phyloP scores from a whole-genome alignment of 129 eudicot species.

The Saposhnikovia divaricata region DNA sequence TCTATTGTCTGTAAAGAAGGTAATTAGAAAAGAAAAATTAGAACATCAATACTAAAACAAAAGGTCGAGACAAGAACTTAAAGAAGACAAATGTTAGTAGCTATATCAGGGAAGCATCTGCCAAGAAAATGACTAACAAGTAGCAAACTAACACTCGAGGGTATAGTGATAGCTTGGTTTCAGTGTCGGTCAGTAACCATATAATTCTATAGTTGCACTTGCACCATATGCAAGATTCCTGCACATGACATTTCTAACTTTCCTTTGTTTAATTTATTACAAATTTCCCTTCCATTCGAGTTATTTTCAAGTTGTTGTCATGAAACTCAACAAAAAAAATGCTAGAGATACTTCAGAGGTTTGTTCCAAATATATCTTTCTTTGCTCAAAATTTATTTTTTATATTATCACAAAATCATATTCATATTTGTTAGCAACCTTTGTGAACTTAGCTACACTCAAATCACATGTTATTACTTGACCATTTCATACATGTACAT shows the following conservation, averaged over 20 bases:
- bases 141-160: neutral
- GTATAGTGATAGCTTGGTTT: neutral
- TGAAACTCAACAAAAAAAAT: neutral
- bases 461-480: neutral
- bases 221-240: neutral
- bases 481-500: neutral
- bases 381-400: neutral
- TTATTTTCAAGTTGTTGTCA: neutral
- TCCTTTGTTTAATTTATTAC: neutral
- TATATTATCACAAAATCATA: neutral
- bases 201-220: neutral
- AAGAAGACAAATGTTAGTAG: neutral
- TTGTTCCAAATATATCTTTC: neutral
- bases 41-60: conserved; percentile 5
- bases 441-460: neutral
- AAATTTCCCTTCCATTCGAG: neutral
- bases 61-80: neutral
- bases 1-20: conserved; percentile 43
- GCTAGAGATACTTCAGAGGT: neutral
- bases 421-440: neutral
- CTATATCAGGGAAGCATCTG: neutral
- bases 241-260: neutral
- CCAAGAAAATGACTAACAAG: neutral
- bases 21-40: conserved; percentile 7
- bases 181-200: neutral